These are phyloP conservation scores for Penicillium verhagenii DNA, from an alignment of 495 filamentous ascomycete species.

Conservation along the genomic window DNA sequence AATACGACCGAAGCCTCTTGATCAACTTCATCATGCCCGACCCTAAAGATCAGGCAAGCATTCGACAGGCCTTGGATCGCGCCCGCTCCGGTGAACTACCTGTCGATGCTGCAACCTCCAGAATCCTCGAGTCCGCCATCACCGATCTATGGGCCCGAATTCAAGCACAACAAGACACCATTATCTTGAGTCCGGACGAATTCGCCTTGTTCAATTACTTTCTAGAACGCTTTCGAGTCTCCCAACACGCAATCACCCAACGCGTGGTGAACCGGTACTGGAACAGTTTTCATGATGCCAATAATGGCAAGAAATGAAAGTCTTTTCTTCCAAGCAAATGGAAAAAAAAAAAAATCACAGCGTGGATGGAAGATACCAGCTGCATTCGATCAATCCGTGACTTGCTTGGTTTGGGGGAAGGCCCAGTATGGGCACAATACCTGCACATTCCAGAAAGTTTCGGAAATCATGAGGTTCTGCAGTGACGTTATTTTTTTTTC, in stretches of 20 bases:
- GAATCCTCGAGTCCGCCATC: slow-evolving; percentile 57
- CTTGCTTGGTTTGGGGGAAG: neutral
- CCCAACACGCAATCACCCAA: slow-evolving; percentile 28
- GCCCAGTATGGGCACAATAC: neutral
- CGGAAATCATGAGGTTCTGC: neutral
- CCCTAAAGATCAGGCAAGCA: slow-evolving; percentile 21
- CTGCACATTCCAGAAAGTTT: neutral
- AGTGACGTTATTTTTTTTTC: neutral
- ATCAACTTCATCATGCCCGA: slow-evolving; percentile 10
- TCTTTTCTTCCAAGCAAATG: no score
- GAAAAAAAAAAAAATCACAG: no score
- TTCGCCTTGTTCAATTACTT: slow-evolving; percentile 79
- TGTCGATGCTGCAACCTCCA: slow-evolving; percentile 49
- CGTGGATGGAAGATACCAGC: neutral
- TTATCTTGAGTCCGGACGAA: slow-evolving; percentile 67
- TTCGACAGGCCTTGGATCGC: slow-evolving; percentile 58
- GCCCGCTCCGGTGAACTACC: slow-evolving; percentile 62
- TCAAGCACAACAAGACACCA: slow-evolving; percentile 54
- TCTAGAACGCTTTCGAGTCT: slow-evolving; percentile 54
- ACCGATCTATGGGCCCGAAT: slow-evolving; percentile 62
- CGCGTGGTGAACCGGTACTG: slow-evolving; percentile 49
- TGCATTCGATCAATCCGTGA: neutral
- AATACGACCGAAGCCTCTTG: neutral
- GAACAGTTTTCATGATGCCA: slow-evolving; percentile 39
- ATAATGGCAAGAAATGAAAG: slow-evolving; percentile 30